phyloP scores from a whole-genome alignment of 78 protist species.

The Corallochytrium limacisporum region DNA sequence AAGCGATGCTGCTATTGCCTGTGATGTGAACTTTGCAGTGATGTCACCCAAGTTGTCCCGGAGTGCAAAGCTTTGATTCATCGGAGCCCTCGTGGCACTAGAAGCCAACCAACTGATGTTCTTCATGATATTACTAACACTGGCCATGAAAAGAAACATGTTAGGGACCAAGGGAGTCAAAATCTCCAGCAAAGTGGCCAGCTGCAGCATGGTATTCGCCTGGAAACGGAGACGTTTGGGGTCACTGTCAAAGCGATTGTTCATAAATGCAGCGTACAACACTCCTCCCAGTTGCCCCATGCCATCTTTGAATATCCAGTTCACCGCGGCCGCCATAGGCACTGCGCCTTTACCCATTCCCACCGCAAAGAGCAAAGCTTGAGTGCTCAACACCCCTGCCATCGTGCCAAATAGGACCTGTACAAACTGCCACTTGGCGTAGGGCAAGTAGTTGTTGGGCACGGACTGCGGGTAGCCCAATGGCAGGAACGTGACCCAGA shows the following conservation, averaged over 20 bases:
- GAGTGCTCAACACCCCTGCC: slow-evolving; percentile 20
- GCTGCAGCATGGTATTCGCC: not conserved
- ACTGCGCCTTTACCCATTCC: slow-evolving; percentile 41
- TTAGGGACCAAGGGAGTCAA: slow-evolving; percentile 15
- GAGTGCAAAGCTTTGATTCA: slow-evolving; percentile 12
- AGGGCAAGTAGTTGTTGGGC: not conserved
- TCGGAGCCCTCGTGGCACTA: slow-evolving; percentile 17
- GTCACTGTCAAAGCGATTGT: slow-evolving; percentile 23
- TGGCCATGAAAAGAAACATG: slow-evolving; percentile 26
- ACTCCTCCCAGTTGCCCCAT: slow-evolving; percentile 42
- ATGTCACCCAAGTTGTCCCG: slow-evolving; percentile 32
- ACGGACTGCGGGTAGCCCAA: not conserved
- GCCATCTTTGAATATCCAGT: slow-evolving; percentile 46
- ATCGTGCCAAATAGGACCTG: not conserved
- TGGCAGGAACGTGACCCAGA: slow-evolving; percentile 3
- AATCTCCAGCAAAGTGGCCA: slow-evolving; percentile 9
- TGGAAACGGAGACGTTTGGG: slow-evolving; percentile 23
- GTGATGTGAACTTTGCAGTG: slow-evolving; percentile 30
- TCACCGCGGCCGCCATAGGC: slow-evolving; percentile 38
- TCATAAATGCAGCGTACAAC: slow-evolving; percentile 12
- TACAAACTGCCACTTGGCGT: not conserved
- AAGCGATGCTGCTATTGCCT: slow-evolving; percentile 8
- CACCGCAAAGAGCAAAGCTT: slow-evolving; percentile 22
- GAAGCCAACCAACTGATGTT: slow-evolving; percentile 19
- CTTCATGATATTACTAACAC: slow-evolving; percentile 15